Percentiles rank a stretch among this genome's conserved stretches.
Evolutionary conservation across 306 rosid genomes (phyloP).

Genomic region (Fragaria vesca): DNA sequence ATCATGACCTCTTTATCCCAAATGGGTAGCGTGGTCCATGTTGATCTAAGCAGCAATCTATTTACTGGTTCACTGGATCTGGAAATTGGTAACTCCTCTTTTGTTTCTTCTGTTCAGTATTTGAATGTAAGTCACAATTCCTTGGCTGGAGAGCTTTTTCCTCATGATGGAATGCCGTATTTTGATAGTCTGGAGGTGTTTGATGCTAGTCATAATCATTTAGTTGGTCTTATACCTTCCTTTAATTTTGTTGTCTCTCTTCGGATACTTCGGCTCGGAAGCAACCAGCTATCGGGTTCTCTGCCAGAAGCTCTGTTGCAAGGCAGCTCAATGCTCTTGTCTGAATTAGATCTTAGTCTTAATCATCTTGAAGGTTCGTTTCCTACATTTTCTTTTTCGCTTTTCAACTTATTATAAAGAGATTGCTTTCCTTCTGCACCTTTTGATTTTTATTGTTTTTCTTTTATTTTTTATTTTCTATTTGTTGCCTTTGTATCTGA

Average conservation of each 20-base stretch:
- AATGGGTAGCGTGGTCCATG: conserved; percentile 57
- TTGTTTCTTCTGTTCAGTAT: conserved; percentile 52
- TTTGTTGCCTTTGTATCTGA: not conserved
- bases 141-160: conserved; percentile 66
- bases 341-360: conserved; percentile 76
- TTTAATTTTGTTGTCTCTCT: conserved; percentile 70
- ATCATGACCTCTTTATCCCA: conserved; percentile 45
- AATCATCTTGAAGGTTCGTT: conserved; percentile 65
- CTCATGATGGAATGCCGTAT: conserved; percentile 78
- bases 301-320: conserved; percentile 61
- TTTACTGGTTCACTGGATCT: conserved; percentile 70
- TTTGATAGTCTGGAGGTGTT: conserved; percentile 78
- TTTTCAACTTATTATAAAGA: not conserved
- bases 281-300: conserved; percentile 60
- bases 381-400: not conserved
- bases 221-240: conserved; percentile 64
- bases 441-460: not conserved
- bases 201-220: conserved; percentile 68
- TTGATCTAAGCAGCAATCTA: conserved; percentile 63
- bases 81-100: conserved; percentile 52
- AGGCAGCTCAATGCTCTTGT: conserved; percentile 72
- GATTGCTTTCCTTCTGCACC: not conserved
- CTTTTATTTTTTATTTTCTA: not conserved
- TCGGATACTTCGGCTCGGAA: conserved; percentile 55
- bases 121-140: conserved; percentile 66